These are phyloP conservation scores for Cadophora luteo-olivacea DNA, from an alignment of 2,329 filamentous ascomycete species.

Conservation along the genomic window DNA sequence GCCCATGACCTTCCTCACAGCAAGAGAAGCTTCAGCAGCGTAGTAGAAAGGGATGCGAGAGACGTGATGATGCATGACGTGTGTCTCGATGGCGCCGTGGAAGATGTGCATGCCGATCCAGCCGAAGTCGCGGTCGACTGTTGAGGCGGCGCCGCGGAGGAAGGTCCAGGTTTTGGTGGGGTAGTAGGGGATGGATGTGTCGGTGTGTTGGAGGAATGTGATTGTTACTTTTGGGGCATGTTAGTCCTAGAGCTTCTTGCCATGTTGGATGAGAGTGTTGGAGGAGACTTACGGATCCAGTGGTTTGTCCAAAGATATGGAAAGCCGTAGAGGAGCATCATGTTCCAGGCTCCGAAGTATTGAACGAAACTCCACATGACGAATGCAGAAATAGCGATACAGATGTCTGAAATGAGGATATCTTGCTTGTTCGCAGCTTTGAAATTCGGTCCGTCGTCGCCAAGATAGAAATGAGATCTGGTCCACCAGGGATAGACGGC, in stretches of 20 bases:
- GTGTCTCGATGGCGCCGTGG: conserved; percentile 67
- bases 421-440: conserved; percentile 59
- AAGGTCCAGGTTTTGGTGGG: conserved; percentile 64
- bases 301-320: conserved; percentile 75
- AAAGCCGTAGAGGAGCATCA: conserved; percentile 66
- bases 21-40: conserved; percentile 60
- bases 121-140: conserved; percentile 68
- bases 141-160: conserved; percentile 64
- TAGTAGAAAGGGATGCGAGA: conserved; percentile 66
- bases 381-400: conserved; percentile 56
- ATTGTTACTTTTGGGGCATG: conserved; percentile 63
- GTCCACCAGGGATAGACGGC: conserved; percentile 35
- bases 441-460: conserved; percentile 65
- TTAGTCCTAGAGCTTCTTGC: conserved; percentile 34
- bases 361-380: conserved; percentile 46
- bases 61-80: conserved; percentile 67
- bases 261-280: background rate
- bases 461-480: conserved; percentile 57
- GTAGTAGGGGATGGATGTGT: conserved; percentile 63
- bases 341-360: conserved; percentile 58
- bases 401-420: conserved; percentile 65
- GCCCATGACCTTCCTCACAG: conserved; percentile 60
- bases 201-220: conserved; percentile 77
- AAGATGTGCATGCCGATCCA: conserved; percentile 67
- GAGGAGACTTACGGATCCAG: conserved; percentile 62